Evolutionary conservation across 2,329 filamentous ascomycete genomes (phyloP), one percentile per base, ranked within the genome.

Genomic region (Periconia macrospinosa): DNA sequence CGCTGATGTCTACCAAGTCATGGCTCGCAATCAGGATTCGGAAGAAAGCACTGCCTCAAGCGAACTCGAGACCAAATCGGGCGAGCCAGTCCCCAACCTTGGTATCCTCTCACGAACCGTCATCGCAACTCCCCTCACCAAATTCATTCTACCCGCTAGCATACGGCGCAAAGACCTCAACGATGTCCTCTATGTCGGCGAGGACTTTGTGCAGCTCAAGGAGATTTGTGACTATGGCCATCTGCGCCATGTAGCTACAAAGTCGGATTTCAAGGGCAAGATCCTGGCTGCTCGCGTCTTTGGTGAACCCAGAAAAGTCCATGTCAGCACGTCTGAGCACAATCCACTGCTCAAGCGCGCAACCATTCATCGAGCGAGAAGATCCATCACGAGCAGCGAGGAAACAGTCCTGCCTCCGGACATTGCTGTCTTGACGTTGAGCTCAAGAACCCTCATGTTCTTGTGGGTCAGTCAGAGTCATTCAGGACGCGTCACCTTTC

Each of bases 121-220:
- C 30, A 79, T 93, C 47, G 83, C 86, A 49, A 95, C 90, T 58
- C 89, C 92, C 1, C 78, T 89, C 35, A 82, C 88, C 52, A 87
- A 88, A 67, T 89, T 84, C 78, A 88, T 97, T 42, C 77, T 96
- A 14, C 90, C 92, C 13, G 90, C 87, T n/a, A 85, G 87, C 55
- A 79, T 97, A 54, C 83, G 92, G 53, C 86, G 86, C 51, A 79
- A 81, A 48, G 74, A 81, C 42, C 80, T 86, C 55, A 92, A 94
- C 62, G 92, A 97, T 76, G 85, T 97, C 58, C 87, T 92, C 37
- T 91, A 96, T 63, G 82, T 99, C 53, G 90, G 92, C 50, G 89
- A 96, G 60, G 83, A 89, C 58, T 90, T 86, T 62, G 83, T 99
- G 43, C 88, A 93, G 61, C 85, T 97, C 58, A 89, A 87, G 63